These are phyloP conservation scores for Lagerstroemia speciosa DNA, from an alignment of 345 rosid species.

Conservation along the genomic window DNA sequence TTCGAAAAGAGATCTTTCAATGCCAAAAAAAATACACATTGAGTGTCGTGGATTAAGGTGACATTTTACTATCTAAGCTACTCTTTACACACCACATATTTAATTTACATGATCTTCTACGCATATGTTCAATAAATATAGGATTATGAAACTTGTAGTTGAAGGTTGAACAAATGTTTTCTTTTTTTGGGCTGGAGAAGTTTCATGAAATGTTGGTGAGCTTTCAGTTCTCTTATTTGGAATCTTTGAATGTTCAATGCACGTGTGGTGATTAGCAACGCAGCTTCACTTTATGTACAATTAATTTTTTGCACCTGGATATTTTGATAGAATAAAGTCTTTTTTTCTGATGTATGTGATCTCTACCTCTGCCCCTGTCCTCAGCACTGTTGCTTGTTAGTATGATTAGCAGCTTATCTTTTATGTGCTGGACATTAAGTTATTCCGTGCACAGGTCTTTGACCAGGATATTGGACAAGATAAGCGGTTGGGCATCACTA, in stretches of 20 bases:
- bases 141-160: not conserved
- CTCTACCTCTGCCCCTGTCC: too few relatives aligned
- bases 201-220: not conserved
- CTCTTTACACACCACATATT: not conserved
- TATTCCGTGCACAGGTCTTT: constrained; percentile 5
- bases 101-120: not conserved
- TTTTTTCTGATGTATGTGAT: too few relatives aligned
- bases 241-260: not conserved
- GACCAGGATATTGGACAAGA: constrained; percentile 84
- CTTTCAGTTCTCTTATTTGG: not conserved
- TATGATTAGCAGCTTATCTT: not conserved
- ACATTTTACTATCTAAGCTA: not conserved
- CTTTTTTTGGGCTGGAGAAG: too few relatives aligned
- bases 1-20: not conserved
- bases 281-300: not conserved
- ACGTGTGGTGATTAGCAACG: not conserved
- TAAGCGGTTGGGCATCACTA: constrained; percentile 72
- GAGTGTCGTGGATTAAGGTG: not conserved
- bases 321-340: not conserved
- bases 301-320: not conserved
- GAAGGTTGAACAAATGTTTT: too few relatives aligned
- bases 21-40: not conserved
- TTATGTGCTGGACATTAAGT: not conserved
- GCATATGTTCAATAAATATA: not conserved
- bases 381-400: not conserved